Evolutionary conservation across 2,329 filamentous ascomycete genomes (phyloP).

Genomic region (Paraphoma sp.): DNA sequence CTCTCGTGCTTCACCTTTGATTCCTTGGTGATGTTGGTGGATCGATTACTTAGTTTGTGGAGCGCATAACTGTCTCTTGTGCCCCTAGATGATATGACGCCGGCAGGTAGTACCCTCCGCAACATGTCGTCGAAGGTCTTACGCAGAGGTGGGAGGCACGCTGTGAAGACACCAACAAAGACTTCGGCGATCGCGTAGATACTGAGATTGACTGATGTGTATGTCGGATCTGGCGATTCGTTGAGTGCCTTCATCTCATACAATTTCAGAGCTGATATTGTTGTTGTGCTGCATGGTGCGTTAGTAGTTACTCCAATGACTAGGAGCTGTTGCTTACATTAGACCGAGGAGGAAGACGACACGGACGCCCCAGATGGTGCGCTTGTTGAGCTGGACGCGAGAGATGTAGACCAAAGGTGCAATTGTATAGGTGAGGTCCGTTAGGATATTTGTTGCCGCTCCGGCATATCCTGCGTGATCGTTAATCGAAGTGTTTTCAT

Average conservation of each 20-base stretch:
- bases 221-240: conserved; percentile 28
- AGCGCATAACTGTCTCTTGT: conserved; percentile 24
- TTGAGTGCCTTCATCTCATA: conserved; percentile 31
- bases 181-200: conserved; percentile 33
- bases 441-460: conserved; percentile 32
- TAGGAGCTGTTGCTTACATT: conserved; percentile 17
- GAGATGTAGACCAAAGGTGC: conserved; percentile 32
- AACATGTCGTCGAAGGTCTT: conserved; percentile 32
- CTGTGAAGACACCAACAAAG: conserved; percentile 35
- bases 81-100: conserved; percentile 14
- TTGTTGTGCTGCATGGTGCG: conserved; percentile 26
- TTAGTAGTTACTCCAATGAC: not conserved
- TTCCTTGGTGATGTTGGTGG: conserved; percentile 2
- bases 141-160: conserved; percentile 32
- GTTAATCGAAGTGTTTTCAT: not conserved
- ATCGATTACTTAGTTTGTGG: conserved; percentile 12
- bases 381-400: conserved; percentile 29
- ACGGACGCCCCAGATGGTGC: conserved; percentile 35
- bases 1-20: conserved; percentile 10
- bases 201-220: conserved; percentile 29
- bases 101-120: conserved; percentile 23
- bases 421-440: conserved; percentile 32
- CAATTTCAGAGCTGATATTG: conserved; percentile 34
- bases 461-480: conserved; percentile 27
- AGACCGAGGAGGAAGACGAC: conserved; percentile 35